Conservation (phyloP, 495 filamentous ascomycete species). For the Diplogelasinospora grovesii region DNA sequence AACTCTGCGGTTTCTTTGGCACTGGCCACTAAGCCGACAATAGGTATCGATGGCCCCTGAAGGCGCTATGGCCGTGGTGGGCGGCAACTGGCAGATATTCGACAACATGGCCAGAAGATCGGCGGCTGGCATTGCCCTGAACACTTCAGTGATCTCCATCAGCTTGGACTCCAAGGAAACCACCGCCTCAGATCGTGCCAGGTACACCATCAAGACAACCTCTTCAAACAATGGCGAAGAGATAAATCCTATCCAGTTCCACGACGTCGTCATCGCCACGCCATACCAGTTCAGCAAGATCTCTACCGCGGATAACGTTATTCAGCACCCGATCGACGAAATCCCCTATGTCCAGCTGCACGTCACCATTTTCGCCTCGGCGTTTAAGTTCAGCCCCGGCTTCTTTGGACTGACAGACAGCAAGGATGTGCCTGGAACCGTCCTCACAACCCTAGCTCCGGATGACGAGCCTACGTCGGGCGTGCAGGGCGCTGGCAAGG, state of each 20-base stretch:
- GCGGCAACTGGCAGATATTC: conserved; percentile 97
- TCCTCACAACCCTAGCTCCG: conserved; percentile 77
- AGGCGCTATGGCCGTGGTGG: conserved; percentile 68
- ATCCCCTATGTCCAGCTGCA: conserved; percentile 80
- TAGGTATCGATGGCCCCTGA: conserved; percentile 69
- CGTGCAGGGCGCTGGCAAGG: conserved; percentile 52
- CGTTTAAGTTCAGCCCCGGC: conserved; percentile 54
- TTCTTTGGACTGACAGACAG: conserved; percentile 60
- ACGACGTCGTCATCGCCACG: conserved; percentile 75
- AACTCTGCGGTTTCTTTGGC: not conserved
- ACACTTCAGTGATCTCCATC: conserved; percentile 62
- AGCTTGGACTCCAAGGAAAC: conserved; percentile 26
- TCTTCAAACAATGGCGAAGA: conserved; percentile 19
- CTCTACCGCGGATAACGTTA: conserved; percentile 30
- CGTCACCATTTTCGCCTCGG: conserved; percentile 83
- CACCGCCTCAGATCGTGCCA: conserved; percentile 20
- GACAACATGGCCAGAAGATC: conserved; percentile 65
- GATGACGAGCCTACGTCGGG: conserved; percentile 43
- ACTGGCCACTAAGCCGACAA: not conserved
- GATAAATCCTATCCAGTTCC: conserved; percentile 48
- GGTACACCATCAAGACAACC: conserved; percentile 46
- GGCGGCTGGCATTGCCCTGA: conserved; percentile 53
- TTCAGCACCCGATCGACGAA: conserved; percentile 51
- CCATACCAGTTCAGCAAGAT: conserved; percentile 68
- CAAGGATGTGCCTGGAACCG: conserved; percentile 54